Conservation (phyloP, 2,329 filamentous ascomycete genomes). For the Mariannaea elegans region DNA sequence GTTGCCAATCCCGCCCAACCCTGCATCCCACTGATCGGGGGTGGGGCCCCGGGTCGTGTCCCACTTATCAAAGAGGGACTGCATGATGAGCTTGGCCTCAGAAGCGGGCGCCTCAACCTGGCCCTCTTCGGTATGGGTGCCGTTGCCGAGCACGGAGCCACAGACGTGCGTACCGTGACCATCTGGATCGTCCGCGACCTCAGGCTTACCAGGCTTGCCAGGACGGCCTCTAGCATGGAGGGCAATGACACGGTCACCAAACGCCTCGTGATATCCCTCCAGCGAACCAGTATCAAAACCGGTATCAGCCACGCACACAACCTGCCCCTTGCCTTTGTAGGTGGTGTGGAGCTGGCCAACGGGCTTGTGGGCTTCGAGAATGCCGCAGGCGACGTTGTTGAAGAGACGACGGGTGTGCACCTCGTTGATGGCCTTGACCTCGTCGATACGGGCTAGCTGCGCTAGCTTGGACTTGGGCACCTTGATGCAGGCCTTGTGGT, state of each 20-base stretch:
- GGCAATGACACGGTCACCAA: background rate
- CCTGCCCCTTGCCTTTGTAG: conserved; percentile 7
- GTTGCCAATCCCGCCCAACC: background rate
- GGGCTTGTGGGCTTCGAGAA: background rate
- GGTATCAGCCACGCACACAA: conserved; percentile 3
- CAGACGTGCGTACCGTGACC: conserved; percentile 10
- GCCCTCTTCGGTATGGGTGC: background rate
- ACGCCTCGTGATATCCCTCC: background rate
- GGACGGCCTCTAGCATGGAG: background rate
- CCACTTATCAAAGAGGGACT: background rate
- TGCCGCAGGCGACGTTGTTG: background rate
- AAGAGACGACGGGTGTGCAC: background rate
- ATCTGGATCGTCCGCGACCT: background rate
- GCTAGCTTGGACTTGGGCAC: background rate
- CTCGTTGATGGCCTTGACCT: background rate
- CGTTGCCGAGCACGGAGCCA: background rate
- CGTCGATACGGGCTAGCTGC: background rate
- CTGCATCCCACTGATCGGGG: background rate
- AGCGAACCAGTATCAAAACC: background rate
- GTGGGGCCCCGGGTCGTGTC: no score
- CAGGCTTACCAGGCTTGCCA: no score
- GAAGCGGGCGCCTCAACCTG: conserved; percentile 2
- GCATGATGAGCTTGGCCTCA: conserved; percentile 1
- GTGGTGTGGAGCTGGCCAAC: background rate
- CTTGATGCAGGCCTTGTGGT: background rate